Base-by-base conservation (phyloP, 768 basidiomycete genomes). In the Royoungia palumana region DNA sequence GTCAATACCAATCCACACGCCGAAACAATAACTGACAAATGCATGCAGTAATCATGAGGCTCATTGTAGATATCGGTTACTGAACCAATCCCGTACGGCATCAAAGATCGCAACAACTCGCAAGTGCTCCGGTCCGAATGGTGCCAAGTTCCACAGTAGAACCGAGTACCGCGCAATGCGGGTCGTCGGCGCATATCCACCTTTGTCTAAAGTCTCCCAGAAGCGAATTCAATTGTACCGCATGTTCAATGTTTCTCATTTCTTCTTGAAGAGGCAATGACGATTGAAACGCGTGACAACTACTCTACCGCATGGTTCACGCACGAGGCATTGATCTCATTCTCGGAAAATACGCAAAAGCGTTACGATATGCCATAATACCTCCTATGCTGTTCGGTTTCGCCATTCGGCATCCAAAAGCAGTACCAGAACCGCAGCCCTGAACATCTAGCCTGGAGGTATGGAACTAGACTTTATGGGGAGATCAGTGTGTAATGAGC, bases 401-500 rank as follows among this genome's bases (percentile, higher is more conserved):
- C 17, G 21, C 32, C 10, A 32, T 22, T 43, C 44, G 45, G 20
- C 32, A 40, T 37, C 44, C 40, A 34, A 25, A 24, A 25, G n/a
- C 11, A 5, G 32, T 8, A 40, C 21, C 38, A 17, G 20, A 22
- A 38, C 11, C 47, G 47, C 57, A 35, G 59, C 49, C 50, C 28
- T 44, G 21, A 3, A 32, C 28, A 35, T 4, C 36, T 16, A 17
- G n/a, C 7, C 27, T 14, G 25, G 27, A 32, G 22, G 39, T 27
- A 52, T 34, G 16, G 14, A 28, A 34, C 22, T 41, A 13, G 4
- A 32, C 48, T 19, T 47, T 41, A 48, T 17, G 19, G 17, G 32
- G 45, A 28, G 48, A 46, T 13, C 28, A 28, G 5, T 28, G 40
- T 53, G 50, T 46, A 21, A 21, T 2, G 7, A 22, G n/a, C n/a